Conservation (phyloP, 176 grass and related monocot genomes). For the Alloteropsis semialata region DNA sequence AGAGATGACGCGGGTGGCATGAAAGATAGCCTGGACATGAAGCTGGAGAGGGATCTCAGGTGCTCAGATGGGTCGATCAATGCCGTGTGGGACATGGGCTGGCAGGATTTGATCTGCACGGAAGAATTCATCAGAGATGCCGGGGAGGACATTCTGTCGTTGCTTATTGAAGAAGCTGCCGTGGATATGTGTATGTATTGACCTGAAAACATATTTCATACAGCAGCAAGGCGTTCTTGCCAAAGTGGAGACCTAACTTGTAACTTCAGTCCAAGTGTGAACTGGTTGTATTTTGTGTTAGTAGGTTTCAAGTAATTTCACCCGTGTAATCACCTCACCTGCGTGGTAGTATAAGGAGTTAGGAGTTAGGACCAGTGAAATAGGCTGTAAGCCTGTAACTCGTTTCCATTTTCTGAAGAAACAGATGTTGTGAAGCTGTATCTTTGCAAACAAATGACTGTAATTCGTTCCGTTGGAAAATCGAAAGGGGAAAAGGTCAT, state of each 20-base stretch:
- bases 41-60: conserved; percentile 71
- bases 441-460: neutral
- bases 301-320: neutral
- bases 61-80: conserved; percentile 42
- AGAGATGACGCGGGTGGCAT: neutral
- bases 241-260: neutral
- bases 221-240: neutral
- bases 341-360: neutral
- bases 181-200: conserved; percentile 25
- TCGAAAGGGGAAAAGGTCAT: too few relatives aligned
- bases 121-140: conserved; percentile 61
- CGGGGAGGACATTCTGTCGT: conserved; percentile 40
- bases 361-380: neutral
- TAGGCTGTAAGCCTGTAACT: neutral
- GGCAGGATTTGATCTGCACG: conserved; percentile 56
- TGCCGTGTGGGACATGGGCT: conserved; percentile 63
- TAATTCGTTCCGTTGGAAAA: too few relatives aligned
- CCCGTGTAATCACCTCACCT: neutral
- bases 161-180: conserved; percentile 57
- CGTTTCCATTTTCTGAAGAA: neutral
- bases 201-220: neutral
- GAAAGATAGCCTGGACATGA: conserved; percentile 51
- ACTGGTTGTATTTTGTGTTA: neutral
- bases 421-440: neutral
- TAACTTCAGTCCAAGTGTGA: neutral